Evolutionary conservation across 768 basidiomycete genomes (phyloP).

Genomic region (Tubosaeta sp.): DNA sequence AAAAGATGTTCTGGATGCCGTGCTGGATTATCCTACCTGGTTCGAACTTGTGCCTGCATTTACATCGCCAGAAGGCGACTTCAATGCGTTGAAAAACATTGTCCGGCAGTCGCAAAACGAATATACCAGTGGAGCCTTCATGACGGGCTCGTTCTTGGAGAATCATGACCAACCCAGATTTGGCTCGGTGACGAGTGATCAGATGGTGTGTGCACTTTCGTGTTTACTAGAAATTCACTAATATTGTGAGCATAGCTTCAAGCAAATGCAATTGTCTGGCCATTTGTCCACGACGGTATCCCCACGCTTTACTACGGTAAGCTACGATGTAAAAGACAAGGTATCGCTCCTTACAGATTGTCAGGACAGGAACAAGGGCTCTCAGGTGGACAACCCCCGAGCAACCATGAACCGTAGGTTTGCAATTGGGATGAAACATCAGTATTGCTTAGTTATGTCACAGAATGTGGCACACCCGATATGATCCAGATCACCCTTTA

Average conservation of each 20-base stretch:
- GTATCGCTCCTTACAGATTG: not conserved
- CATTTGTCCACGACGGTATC: constrained; percentile 48
- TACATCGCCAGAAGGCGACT: constrained; percentile 28
- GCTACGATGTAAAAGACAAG: not conserved
- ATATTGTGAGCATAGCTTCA: constrained; percentile 28
- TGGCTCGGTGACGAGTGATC: constrained; percentile 38
- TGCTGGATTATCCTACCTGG: constrained; percentile 50
- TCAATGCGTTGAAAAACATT: constrained; percentile 27
- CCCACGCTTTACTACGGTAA: constrained; percentile 49
- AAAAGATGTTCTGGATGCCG: constrained; percentile 39
- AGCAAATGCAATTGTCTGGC: constrained; percentile 47
- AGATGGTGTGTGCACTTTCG: constrained; percentile 29
- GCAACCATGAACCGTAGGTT: constrained; percentile 49
- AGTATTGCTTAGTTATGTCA: constrained; percentile 4
- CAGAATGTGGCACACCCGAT: constrained; percentile 60
- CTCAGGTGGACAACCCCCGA: constrained; percentile 40
- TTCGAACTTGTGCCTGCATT: constrained; percentile 42
- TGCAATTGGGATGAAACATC: not conserved
- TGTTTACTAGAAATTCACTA: not conserved
- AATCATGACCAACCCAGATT: constrained; percentile 55
- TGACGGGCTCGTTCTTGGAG: constrained; percentile 47
- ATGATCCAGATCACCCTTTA: constrained; percentile 46
- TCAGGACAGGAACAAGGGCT: constrained; percentile 49
- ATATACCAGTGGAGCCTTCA: constrained; percentile 39
- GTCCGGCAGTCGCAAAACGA: constrained; percentile 30